Conservation (phyloP, 306 rosid genomes). For the Chamaecrista fasciculata region DNA sequence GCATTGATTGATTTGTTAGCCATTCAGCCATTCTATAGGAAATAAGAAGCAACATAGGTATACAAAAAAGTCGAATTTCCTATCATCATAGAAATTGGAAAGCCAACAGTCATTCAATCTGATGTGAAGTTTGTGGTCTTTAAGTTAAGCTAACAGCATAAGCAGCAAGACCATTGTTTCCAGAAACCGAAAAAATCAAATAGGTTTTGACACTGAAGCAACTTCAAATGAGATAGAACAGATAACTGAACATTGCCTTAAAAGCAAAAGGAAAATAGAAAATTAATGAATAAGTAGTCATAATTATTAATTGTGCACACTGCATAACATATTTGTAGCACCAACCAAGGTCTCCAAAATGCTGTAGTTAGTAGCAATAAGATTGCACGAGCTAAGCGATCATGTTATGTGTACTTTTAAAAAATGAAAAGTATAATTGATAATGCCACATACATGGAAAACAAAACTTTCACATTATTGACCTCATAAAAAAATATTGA, state of each 20-base stretch:
- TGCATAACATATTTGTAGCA: too few species aligned
- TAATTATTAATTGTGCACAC: too few species aligned
- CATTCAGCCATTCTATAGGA: constrained; percentile 2
- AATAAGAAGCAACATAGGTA: neutral
- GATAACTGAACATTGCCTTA: neutral
- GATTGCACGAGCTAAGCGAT: too few species aligned
- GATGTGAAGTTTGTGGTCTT: neutral
- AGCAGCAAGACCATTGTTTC: neutral
- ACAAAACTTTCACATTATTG: too few species aligned
- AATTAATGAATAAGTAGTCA: neutral
- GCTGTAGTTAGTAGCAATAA: too few species aligned
- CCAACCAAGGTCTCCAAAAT: too few species aligned
- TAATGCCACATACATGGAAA: too few species aligned
- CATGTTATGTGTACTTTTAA: too few species aligned
- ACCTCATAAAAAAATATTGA: too few species aligned
- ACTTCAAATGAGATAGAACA: neutral
- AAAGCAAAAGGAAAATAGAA: neutral
- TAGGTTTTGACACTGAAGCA: neutral
- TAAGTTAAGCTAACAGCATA: neutral
- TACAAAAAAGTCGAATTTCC: neutral
- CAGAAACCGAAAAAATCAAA: neutral
- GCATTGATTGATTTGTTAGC: constrained; percentile 9
- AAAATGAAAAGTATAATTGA: too few species aligned
- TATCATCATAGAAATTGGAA: neutral
- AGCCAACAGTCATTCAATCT: neutral